Evolutionary conservation across 2,329 filamentous ascomycete genomes (phyloP).

Genomic region (Tolypocladium sp.): DNA sequence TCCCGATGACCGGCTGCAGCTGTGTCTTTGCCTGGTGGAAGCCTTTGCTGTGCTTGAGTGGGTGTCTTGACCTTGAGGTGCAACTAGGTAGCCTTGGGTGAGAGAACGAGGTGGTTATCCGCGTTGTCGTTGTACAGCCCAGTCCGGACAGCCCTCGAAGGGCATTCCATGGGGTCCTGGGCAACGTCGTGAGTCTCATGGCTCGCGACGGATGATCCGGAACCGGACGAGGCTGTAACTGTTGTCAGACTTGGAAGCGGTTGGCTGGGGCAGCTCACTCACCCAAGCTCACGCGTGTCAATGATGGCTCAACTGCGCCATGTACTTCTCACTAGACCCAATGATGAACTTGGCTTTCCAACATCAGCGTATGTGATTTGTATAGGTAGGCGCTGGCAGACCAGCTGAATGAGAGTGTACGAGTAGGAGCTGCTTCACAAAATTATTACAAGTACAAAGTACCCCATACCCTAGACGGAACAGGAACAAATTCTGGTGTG

Average conservation of each 20-base stretch:
- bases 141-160: neutral
- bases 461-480: neutral
- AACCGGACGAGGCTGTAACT: neutral
- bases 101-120: neutral
- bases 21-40: slow-evolving; percentile 15
- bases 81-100: neutral
- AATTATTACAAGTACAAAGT: neutral
- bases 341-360: neutral
- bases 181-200: neutral
- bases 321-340: neutral
- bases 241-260: neutral
- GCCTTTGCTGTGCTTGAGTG: slow-evolving; percentile 7
- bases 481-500: neutral
- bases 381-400: neutral
- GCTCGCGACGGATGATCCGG: neutral
- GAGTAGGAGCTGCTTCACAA: neutral
- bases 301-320: neutral
- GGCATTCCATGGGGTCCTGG: neutral
- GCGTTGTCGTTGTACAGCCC: neutral
- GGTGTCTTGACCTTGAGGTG: neutral
- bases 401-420: neutral
- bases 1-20: slow-evolving; percentile 5
- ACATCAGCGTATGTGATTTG: neutral
- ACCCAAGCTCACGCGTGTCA: neutral
- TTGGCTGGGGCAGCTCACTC: neutral